A percentile compares a stretch with the other conserved stretches of the same genome.
phyloP scores from a whole-genome alignment of 2,329 filamentous ascomycete genomes.

The Conoideocrella luteorostrata region DNA sequence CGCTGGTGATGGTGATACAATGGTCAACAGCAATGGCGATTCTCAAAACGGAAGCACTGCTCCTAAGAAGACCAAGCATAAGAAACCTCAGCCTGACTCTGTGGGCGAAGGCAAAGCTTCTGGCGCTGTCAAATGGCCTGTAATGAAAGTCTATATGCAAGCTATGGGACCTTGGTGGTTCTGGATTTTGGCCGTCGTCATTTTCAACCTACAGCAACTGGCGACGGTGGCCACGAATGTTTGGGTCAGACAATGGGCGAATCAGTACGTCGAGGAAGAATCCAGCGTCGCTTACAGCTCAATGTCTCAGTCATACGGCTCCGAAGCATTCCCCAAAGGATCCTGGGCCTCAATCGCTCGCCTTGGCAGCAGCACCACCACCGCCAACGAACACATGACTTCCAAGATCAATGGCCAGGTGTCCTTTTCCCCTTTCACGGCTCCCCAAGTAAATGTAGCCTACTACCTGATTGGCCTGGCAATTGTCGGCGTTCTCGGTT shows the following conservation, averaged over 20 bases:
- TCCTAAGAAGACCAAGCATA: slow-evolving; percentile 42
- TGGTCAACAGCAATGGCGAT: slow-evolving; percentile 44
- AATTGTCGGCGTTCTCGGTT: slow-evolving; percentile 68
- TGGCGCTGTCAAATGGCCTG: slow-evolving; percentile 81
- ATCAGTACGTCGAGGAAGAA: slow-evolving; percentile 61
- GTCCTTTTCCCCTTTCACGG: slow-evolving; percentile 17
- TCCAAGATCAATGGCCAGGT: slow-evolving; percentile 11
- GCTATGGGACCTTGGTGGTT: slow-evolving; percentile 98
- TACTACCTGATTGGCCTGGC: slow-evolving; percentile 87
- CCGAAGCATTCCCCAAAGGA: slow-evolving; percentile 21
- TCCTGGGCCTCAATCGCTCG: slow-evolving; percentile 32
- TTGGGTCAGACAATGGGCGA: slow-evolving; percentile 94
- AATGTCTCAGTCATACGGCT: slow-evolving; percentile 18
- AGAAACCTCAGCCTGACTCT: slow-evolving; percentile 42
- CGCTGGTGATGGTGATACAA: slow-evolving; percentile 58
- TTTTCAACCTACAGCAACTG: slow-evolving; percentile 78
- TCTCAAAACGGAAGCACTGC: slow-evolving; percentile 38
- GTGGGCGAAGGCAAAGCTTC: slow-evolving; percentile 73
- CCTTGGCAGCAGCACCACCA: slow-evolving; percentile 20
- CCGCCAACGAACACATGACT: slow-evolving; percentile 13
- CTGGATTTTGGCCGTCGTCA: slow-evolving; percentile 69
- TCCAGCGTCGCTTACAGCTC: slow-evolving; percentile 15
- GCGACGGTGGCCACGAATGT: slow-evolving; percentile 82
- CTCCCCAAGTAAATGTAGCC: slow-evolving; percentile 62
- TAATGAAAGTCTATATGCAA: slow-evolving; percentile 76